Base-by-base conservation (phyloP, 768 basidiomycete species). In the Tricholoma sp. region DNA sequence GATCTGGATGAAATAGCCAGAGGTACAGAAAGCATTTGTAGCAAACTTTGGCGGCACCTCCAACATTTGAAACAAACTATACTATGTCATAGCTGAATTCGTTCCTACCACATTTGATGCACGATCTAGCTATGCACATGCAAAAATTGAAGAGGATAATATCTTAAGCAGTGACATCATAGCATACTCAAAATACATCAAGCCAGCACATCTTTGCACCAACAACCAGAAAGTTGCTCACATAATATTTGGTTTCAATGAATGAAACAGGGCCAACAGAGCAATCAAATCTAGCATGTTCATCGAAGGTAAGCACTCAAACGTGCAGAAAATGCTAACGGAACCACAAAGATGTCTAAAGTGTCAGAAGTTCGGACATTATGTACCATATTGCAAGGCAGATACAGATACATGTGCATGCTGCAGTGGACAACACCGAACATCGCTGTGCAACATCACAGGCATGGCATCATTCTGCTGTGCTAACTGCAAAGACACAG, bases 241-340 rank as follows among this genome's bases (percentile, higher is more conserved):
- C n/a, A n/a, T n/a, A 73, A 54, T 72, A 5, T 29, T 73, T 3
- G 56, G 56, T 0, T 61, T 73, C 37, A 21, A 11, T 9, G 41
- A 55, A 4, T 34, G 56, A 0, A 47, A 62, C 9, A 45, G 51
- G 16, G 69, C 67, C 3, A 73, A 72, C 59, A 18, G 31, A 0
- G 62, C 60, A 2, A 59, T 72, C 11, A 2, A 34, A 12, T 43
- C 64, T 16, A 67, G 71, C 0, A 47, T 67, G 0, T 59, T 55
- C 8, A 49, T 71, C 1, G 49, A 56, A 10, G 60, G 63, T 0
- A 59, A 61, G 29, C 11, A 49, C 7, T 47, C 68, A 0, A 22
- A 41, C 0, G 63, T 60, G 1, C 32, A 2, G 12, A 22, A 19
- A 41, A 41, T 41, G 39, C 39, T 41, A n/a, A n/a, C n/a, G n/a